These are phyloP conservation scores for Hamigera avellanea DNA, from an alignment of 495 filamentous ascomycete genomes.

Conservation along the genomic window DNA sequence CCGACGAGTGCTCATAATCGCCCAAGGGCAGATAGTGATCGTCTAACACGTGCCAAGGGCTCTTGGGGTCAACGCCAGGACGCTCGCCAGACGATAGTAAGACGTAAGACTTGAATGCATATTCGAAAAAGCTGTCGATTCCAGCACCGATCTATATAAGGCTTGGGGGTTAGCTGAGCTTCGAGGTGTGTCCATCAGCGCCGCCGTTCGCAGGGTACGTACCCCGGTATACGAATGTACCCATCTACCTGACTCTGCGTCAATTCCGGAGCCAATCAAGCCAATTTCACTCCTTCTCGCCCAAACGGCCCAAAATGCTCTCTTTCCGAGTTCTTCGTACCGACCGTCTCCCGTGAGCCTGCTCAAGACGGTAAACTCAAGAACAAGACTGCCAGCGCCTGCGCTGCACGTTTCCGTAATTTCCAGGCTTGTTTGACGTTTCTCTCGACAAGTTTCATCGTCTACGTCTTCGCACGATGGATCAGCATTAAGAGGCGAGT, in stretches of 20 bases:
- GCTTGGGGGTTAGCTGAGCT: too few species aligned
- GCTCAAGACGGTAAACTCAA: conserved; percentile 87
- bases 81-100: conserved; percentile 58
- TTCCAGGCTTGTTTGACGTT: conserved; percentile 39
- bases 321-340: conserved; percentile 80
- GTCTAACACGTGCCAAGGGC: conserved; percentile 28
- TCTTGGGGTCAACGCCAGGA: conserved; percentile 17
- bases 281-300: conserved; percentile 69
- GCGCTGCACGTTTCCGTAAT: conserved; percentile 95
- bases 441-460: conserved; percentile 20
- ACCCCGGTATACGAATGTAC: conserved; percentile 70
- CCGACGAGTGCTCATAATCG: conserved; percentile 56
- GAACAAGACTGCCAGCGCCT: conserved; percentile 83
- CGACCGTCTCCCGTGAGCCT: conserved; percentile 75
- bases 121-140: conserved; percentile 96
- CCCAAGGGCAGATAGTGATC: conserved; percentile 44
- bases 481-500: conserved; percentile 55
- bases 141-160: conserved; percentile 71
- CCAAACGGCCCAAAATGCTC: conserved; percentile 95
- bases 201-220: conserved; percentile 9
- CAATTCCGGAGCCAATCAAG: conserved; percentile 83
- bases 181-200: background rate
- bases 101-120: conserved; percentile 88
- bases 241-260: conserved; percentile 87
- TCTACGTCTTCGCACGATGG: conserved; percentile 9